These are phyloP conservation scores for Neopestalotiopsis sp. DNA, from an alignment of 2,329 filamentous ascomycete species.

Conservation along the genomic window DNA sequence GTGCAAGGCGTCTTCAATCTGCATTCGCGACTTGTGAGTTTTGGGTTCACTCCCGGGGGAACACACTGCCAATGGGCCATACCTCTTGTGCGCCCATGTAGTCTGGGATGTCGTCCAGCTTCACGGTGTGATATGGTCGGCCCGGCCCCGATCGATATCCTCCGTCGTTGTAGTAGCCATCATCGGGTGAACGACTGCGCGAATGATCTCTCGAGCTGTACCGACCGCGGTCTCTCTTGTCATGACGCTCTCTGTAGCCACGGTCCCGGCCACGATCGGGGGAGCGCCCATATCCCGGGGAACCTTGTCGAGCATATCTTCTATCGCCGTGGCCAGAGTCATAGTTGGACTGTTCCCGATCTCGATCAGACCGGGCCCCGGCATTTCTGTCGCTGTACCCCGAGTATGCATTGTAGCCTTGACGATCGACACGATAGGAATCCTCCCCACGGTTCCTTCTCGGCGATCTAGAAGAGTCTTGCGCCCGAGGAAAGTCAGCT, in stretches of 20 bases:
- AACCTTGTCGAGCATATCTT: conserved; percentile 27
- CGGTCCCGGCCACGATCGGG: conserved; percentile 26
- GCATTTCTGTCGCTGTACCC: conserved; percentile 22
- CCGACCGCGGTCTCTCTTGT: conserved; percentile 26
- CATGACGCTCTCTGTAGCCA: conserved; percentile 30
- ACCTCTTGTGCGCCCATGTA: conserved; percentile 36
- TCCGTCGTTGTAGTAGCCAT: conserved; percentile 30
- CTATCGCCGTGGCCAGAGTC: conserved; percentile 22
- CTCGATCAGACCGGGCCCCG: conserved; percentile 23
- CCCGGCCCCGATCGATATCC: conserved; percentile 33
- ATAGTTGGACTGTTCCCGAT: conserved; percentile 23
- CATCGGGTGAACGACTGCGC: conserved; percentile 32
- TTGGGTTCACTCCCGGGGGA: not conserved
- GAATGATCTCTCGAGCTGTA: conserved; percentile 33
- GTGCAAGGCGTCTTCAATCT: conserved; percentile 38
- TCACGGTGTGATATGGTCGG: conserved; percentile 39
- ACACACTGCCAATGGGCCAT: conserved; percentile 7
- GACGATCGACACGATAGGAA: conserved; percentile 26
- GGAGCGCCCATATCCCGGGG: conserved; percentile 20
- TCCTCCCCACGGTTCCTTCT: conserved; percentile 36
- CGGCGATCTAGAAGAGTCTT: conserved; percentile 41
- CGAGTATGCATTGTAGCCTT: conserved; percentile 21
- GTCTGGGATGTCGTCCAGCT: conserved; percentile 39
- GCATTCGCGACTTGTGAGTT: not conserved
- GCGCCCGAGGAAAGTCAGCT: conserved; percentile 40